These are phyloP conservation scores for Magnolia officinalis DNA, from an alignment of 164 flowering plant genomes.

Conservation along the genomic window DNA sequence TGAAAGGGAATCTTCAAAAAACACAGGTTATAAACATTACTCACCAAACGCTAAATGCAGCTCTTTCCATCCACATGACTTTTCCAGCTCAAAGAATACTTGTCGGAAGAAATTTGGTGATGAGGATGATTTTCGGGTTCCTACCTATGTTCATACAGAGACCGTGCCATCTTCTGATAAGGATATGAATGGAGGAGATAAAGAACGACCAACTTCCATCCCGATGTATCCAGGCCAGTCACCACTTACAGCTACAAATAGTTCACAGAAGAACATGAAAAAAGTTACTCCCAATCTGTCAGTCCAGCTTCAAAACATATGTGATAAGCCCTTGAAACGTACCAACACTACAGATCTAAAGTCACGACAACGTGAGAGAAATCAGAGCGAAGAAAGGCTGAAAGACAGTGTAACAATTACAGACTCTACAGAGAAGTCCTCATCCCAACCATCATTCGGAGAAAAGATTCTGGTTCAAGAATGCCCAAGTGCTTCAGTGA, in stretches of 20 bases:
- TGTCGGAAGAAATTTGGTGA: constrained; percentile 31
- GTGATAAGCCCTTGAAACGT: constrained; percentile 25
- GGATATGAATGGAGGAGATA: constrained; percentile 12
- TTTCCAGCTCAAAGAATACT: constrained; percentile 19
- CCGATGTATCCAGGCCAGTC: constrained; percentile 17
- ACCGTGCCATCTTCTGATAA: constrained; percentile 8
- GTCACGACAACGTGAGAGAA: constrained; percentile 23
- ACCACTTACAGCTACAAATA: constrained; percentile 6
- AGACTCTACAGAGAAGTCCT: constrained; percentile 16
- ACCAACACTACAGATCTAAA: constrained; percentile 15
- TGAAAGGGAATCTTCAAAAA: constrained; percentile 24
- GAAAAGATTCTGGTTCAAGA: constrained; percentile 23
- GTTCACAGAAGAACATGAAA: constrained; percentile 6
- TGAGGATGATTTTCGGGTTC: constrained; percentile 73
- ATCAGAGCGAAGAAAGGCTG: constrained; percentile 19
- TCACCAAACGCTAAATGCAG: constrained; percentile 11
- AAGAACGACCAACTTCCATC: constrained; percentile 25
- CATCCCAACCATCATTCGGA: constrained; percentile 19
- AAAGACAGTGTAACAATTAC: constrained; percentile 16
- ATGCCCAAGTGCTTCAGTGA: constrained; percentile 5
- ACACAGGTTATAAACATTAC: constrained; percentile 15
- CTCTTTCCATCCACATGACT: constrained; percentile 5
- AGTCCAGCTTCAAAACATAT: constrained; percentile 15
- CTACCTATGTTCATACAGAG: constrained; percentile 41
- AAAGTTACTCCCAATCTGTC: constrained; percentile 8